Base-by-base conservation (phyloP, 2,329 filamentous ascomycete species). In the Neocatenulostroma microsporum region DNA sequence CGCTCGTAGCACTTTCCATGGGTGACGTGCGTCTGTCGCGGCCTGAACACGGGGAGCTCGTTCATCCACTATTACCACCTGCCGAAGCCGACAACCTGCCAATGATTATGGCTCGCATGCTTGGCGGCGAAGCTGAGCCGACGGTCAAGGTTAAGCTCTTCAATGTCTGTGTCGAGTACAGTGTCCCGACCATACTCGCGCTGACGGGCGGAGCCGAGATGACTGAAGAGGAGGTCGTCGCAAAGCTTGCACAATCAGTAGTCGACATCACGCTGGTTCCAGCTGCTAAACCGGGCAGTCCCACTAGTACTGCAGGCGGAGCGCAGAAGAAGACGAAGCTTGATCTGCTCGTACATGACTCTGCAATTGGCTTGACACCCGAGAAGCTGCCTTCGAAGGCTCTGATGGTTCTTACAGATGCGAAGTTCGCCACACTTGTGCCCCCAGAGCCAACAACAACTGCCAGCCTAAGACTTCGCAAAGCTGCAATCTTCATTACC, bases 121-220 rank as follows among this genome's bases (percentile, higher is more conserved):
- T 98, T 47, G 86, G 86, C 0, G 88, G 96, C 56, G 89, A 96
- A 56, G 84, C 93, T 63, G 89, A 96, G 46, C 89, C 93, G 0
- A 79, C 85, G 5, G 69, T 95, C 47, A 94, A 93, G 57, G 60
- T 95, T 40, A 93, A 94, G 56, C 64, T 96, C 27, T 84, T 83
- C 60, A 87, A 94, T 43, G 50, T 94, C 4, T 81, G 78, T 41
- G 61, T 86, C n/a, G 93, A 98, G 56, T 98, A 98, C 58, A 81
- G 82, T 12, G 83, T 96, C 3, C 75, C 84, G 0, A 85, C 84
- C 0, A 61, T 95, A 1, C 81, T 94, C 69, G 84, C 86, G 35
- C 61, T 94, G 4, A 71, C 94, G 5, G 81, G 78, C 0, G 70
- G 72, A 11, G 11, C 34, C 20, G 35, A 35, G 7, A 25, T 29